These are phyloP conservation scores for Penicillium turbatum DNA, from an alignment of 495 filamentous ascomycete genomes.

Conservation along the genomic window DNA sequence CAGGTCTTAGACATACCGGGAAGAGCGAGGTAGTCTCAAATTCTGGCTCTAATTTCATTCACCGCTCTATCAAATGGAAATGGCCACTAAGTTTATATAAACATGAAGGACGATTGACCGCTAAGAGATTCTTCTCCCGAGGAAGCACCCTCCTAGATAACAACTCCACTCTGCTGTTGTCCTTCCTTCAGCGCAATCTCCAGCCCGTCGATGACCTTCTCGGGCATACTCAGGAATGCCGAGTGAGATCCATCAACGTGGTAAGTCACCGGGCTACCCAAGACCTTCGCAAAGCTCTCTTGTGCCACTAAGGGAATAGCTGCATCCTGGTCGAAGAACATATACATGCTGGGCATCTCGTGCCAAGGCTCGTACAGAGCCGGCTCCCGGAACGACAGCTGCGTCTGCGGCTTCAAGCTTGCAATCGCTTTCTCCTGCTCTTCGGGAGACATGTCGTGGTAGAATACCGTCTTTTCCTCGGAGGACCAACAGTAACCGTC, in stretches of 20 bases:
- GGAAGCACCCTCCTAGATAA: too few species aligned
- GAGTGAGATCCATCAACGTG: conserved; percentile 18
- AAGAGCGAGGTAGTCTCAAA: too few species aligned
- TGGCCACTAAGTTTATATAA: too few species aligned
- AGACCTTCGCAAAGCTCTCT: conserved; percentile 20
- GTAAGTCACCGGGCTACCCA: conserved; percentile 12
- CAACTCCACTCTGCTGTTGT: neutral
- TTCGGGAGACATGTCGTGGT: conserved; percentile 24
- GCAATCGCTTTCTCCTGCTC: conserved; percentile 16
- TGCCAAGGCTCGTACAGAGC: conserved; percentile 44
- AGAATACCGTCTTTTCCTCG: conserved; percentile 13
- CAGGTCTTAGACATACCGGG: too few species aligned
- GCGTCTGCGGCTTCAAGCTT: conserved; percentile 17
- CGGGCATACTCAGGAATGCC: conserved; percentile 22
- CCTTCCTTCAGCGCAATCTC: conserved; percentile 12
- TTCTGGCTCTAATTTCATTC: too few species aligned
- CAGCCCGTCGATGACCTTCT: conserved; percentile 16
- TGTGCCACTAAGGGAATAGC: conserved; percentile 34
- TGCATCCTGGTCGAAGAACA: conserved; percentile 44
- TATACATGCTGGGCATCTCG: conserved; percentile 43
- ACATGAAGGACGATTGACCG: too few species aligned
- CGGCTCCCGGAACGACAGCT: conserved; percentile 11
- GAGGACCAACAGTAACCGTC: conserved; percentile 17
- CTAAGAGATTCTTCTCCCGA: too few species aligned
- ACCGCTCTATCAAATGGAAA: too few species aligned